phyloP scores from a whole-genome alignment of 2,329 filamentous ascomycete genomes.

The Trichoderma harzianum region DNA sequence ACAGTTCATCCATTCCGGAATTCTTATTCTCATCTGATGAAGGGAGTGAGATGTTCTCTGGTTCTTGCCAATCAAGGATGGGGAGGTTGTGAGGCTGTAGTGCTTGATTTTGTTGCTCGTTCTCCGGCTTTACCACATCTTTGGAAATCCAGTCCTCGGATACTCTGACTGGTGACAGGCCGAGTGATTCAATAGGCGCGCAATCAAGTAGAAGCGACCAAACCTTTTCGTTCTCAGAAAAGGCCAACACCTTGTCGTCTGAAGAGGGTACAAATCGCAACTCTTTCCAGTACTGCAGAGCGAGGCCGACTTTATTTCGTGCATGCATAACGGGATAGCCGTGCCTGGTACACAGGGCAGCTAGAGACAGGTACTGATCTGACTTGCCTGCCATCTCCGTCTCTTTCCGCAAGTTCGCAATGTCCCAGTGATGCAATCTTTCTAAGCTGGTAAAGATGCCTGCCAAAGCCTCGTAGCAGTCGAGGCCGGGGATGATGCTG shows the following conservation, averaged over 20 bases:
- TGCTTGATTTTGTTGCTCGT: slow-evolving; percentile 42
- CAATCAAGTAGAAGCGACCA: slow-evolving; percentile 71
- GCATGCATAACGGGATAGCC: slow-evolving; percentile 70
- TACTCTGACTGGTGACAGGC: slow-evolving; percentile 61
- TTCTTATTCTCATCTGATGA: slow-evolving; percentile 45
- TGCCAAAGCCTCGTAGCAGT: slow-evolving; percentile 73
- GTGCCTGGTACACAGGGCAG: slow-evolving; percentile 66
- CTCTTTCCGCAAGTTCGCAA: slow-evolving; percentile 53
- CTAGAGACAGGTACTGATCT: slow-evolving; percentile 49
- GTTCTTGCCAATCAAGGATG: slow-evolving; percentile 70
- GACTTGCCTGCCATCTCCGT: slow-evolving; percentile 42
- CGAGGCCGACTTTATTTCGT: slow-evolving; percentile 63
- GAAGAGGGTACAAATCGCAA: slow-evolving; percentile 45
- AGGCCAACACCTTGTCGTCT: slow-evolving; percentile 35
- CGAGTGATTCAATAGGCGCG: slow-evolving; percentile 43
- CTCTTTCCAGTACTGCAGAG: slow-evolving; percentile 75
- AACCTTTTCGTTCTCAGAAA: slow-evolving; percentile 46
- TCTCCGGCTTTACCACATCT: slow-evolving; percentile 56
- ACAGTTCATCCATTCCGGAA: slow-evolving; percentile 51
- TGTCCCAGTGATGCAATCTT: slow-evolving; percentile 68
- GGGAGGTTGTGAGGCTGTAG: slow-evolving; percentile 38
- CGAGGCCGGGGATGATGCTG: slow-evolving; percentile 64
- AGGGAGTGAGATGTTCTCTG: slow-evolving; percentile 59
- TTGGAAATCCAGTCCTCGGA: slow-evolving; percentile 72
- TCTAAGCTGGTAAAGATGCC: slow-evolving; percentile 69